Evolutionary conservation across 140 eudicot species (phyloP).

Genomic region (Anethum foeniculum): DNA sequence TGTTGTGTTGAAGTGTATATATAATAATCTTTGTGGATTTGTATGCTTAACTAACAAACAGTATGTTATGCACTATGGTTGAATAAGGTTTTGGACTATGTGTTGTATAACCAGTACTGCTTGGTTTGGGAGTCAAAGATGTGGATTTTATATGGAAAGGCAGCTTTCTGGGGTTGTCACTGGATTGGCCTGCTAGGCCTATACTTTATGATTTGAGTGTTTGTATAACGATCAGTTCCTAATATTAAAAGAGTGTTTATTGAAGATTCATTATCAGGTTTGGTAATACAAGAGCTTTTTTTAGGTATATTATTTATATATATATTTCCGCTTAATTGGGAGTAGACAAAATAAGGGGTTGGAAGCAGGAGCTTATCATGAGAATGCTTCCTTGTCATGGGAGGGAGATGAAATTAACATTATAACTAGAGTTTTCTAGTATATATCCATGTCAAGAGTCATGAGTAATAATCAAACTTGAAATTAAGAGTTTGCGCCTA

Average conservation of each 20-base stretch:
- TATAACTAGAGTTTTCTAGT: neutral
- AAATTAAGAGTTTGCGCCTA: no score
- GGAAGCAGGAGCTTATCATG: neutral
- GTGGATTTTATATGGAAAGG: conserved; percentile 9
- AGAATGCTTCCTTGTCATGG: neutral
- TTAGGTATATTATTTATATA: neutral
- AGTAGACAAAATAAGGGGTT: neutral
- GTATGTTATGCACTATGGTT: neutral
- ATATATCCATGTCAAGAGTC: neutral
- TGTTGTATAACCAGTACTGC: conserved; percentile 2
- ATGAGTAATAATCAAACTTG: no score
- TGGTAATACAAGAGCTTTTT: neutral
- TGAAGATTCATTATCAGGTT: neutral
- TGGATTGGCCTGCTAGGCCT: conserved; percentile 45
- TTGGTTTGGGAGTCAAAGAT: conserved; percentile 14
- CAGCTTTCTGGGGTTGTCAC: conserved; percentile 32
- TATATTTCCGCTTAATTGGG: no score
- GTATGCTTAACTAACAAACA: neutral
- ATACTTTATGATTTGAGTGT: conserved; percentile 5
- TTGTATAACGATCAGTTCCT: neutral
- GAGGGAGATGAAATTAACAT: neutral
- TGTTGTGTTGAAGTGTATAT: neutral
- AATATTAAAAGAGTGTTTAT: neutral
- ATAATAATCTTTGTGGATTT: neutral
- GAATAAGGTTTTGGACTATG: neutral